Evolutionary conservation across 345 rosid species (phyloP).

Genomic region (Toxicodendron radicans): DNA sequence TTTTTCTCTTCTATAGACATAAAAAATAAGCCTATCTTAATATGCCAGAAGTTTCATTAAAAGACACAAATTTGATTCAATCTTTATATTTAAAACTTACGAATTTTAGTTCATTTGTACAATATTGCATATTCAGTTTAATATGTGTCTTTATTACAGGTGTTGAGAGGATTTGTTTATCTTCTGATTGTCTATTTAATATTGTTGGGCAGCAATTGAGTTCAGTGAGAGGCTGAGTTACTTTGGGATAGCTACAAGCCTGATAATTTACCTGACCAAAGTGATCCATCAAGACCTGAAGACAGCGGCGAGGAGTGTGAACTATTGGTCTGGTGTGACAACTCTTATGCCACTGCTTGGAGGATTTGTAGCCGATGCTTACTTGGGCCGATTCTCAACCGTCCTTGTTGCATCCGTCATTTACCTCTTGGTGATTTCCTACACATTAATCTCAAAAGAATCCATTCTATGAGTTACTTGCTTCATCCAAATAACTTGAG

Average conservation of each 20-base stretch:
- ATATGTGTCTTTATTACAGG: too few species aligned
- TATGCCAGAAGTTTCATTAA: too few species aligned
- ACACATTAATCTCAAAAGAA: neutral
- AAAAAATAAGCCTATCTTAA: too few species aligned
- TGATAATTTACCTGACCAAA: conserved; percentile 76
- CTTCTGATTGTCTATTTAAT: neutral
- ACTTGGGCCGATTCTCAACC: conserved; percentile 70
- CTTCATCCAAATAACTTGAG: neutral
- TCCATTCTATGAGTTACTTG: neutral
- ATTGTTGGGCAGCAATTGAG: conserved; percentile 62
- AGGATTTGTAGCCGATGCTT: conserved; percentile 91
- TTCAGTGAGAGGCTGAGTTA: conserved; percentile 91
- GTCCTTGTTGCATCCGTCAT: conserved; percentile 57
- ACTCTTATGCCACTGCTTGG: conserved; percentile 91
- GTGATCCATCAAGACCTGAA: conserved; percentile 85
- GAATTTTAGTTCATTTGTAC: too few species aligned
- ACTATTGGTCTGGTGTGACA: conserved; percentile 96
- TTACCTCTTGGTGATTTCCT: conserved; percentile 58
- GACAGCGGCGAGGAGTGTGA: conserved; percentile 74
- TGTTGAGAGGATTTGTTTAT: too few species aligned
- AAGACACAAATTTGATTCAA: too few species aligned
- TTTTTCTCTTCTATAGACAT: too few species aligned
- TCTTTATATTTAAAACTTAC: too few species aligned
- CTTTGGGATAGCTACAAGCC: conserved; percentile 83
- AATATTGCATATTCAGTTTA: too few species aligned